A percentile compares a stretch with the other conserved stretches of the same genome.
Evolutionary conservation across 805 yeast genomes (phyloP).

Genomic region (Pichia paraexigua): DNA sequence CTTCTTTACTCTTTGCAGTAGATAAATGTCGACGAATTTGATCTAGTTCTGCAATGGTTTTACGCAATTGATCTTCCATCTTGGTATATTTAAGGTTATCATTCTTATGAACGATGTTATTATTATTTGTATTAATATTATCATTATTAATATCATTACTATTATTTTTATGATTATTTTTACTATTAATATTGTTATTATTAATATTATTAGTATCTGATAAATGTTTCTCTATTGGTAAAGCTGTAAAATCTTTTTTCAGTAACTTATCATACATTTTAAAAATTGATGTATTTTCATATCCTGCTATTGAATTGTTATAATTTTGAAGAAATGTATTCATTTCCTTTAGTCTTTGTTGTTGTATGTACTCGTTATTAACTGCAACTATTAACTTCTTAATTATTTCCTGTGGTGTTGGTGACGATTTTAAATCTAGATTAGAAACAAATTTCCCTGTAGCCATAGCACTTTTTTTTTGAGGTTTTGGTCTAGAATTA

Average conservation of each 20-base stretch:
- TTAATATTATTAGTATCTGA: neutral
- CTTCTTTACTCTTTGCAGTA: conserved; percentile 15
- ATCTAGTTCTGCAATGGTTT: conserved; percentile 16
- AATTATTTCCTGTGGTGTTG: conserved; percentile 48
- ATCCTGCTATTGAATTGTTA: conserved; percentile 18
- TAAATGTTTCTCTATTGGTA: neutral
- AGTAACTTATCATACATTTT: conserved; percentile 5
- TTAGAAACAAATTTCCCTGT: conserved; percentile 23
- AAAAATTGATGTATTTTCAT: conserved; percentile 1
- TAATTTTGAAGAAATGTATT: conserved; percentile 48
- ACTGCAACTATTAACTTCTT: conserved; percentile 47
- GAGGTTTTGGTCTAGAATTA: neutral
- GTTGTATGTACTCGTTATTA: conserved; percentile 52
- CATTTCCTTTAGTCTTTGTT: conserved; percentile 44
- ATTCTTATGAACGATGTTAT: neutral
- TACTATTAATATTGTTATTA: no score
- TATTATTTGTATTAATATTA: neutral
- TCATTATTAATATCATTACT: neutral
- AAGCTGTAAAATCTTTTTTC: conserved; percentile 1
- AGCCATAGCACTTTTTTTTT: neutral
- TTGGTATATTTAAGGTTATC: conserved; percentile 7
- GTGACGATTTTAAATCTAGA: conserved; percentile 50
- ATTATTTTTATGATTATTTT: no score
- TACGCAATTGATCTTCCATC: conserved; percentile 16
- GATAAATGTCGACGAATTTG: conserved; percentile 16